A percentile compares a stretch with the other conserved stretches of the same genome.
Conservation (phyloP, 163 green algal genomes). For the Chloromonas sp. region DNA sequence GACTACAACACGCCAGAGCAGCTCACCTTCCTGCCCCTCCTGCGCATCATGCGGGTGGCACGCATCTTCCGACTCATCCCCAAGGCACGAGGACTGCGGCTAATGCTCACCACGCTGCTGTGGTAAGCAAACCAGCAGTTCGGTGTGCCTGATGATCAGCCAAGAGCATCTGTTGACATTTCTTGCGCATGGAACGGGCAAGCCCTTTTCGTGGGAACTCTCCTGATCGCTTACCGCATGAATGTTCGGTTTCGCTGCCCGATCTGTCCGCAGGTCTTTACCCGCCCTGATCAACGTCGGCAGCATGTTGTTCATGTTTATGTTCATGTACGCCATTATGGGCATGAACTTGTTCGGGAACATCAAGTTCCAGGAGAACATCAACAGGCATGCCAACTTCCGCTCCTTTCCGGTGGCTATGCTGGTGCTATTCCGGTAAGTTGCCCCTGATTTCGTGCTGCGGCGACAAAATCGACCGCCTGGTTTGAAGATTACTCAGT, state of each 20-base stretch:
- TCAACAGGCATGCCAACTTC: constrained; percentile 60
- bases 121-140: constrained; percentile 24
- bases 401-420: constrained; percentile 39
- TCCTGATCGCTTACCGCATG: background rate
- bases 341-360: constrained; percentile 67
- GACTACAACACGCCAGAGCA: constrained; percentile 20
- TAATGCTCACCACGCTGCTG: constrained; percentile 51
- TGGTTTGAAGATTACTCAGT: no score
- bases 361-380: constrained; percentile 39
- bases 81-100: constrained; percentile 47
- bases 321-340: constrained; percentile 15
- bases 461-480: no score
- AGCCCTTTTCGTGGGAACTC: no score
- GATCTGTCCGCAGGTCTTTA: background rate
- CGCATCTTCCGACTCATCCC: constrained; percentile 62
- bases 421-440: constrained; percentile 39
- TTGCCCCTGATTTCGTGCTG: no score
- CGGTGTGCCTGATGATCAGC: background rate
- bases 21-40: constrained; percentile 44
- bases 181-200: background rate
- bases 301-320: constrained; percentile 1
- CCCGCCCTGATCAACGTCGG: background rate
- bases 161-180: background rate
- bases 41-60: constrained; percentile 56
- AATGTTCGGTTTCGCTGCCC: background rate